Base-by-base conservation (phyloP, 1,284 basidiomycete species). In the Rhodofomes roseus region DNA sequence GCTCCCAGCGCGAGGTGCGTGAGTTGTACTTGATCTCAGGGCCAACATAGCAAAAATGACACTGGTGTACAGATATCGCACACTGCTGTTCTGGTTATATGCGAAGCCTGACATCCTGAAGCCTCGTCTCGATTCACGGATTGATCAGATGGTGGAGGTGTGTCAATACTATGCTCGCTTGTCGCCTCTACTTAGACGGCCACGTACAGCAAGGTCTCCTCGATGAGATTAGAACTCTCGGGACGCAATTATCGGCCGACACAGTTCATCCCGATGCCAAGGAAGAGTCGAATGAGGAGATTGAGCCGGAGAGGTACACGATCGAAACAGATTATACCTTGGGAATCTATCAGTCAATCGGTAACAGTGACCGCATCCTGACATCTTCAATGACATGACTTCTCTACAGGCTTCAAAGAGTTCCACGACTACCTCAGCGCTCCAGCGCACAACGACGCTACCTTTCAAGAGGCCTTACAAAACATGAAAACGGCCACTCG, bases 321-420 rank as follows among this genome's bases (percentile, higher is more conserved):
- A 50, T 55, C 2, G 62, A 73, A 14, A 71, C 73, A 22, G 83
- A 93, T 69, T 90, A 86, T 66, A 92, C 89, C 0, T 74, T 85
- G 1, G 96, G 96, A 0, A 93, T 99, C 58, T 98, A 93, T 72
- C 97, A 99, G 73, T 87, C 94, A 0, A 99, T 99, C 56, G 96
- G 95, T 91, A 62, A 56, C 75, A 65, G 27, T 18, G 7, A n/a
- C 18, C n/a, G 11, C 7, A 50, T 39, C 41, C 27, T 31, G 12
- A 29, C 34, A 36, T 12, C 3, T 29, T 18, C 2, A 6, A 12
- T 22, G 52, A 54, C 34, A 40, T 16, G 41, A 39, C 27, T 29
- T 57, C 11, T 34, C 25, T 4, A 36, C 66, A 96, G 95, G 96
- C 1, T 98, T 93, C 76, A 92, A 89, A 71, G 95, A 98, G 74